phyloP scores from a whole-genome alignment of 768 basidiomycete genomes.

The Rhodotorula babjevae region DNA sequence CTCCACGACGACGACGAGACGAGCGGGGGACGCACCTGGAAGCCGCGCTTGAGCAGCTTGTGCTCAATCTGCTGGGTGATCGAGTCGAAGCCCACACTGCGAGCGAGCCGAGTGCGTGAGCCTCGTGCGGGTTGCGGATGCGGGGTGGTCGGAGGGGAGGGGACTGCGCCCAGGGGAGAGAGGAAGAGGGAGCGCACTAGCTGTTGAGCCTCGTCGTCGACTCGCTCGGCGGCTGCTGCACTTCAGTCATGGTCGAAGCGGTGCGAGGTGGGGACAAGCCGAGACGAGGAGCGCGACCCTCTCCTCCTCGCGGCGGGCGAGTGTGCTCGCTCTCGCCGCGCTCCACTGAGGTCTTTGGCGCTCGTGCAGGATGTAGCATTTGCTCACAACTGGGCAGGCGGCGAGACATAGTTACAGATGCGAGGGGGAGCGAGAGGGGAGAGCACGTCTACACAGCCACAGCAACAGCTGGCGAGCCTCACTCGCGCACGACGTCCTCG shows the following conservation, averaged over 20 bases:
- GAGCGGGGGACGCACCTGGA: slow-evolving; percentile 51
- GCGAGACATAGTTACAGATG: no score
- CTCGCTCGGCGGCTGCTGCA: slow-evolving; percentile 1
- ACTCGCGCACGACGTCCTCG: slow-evolving; percentile 76
- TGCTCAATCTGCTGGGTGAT: slow-evolving; percentile 95
- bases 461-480: background rate
- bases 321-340: no score
- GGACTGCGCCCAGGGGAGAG: background rate
- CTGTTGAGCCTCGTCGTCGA: slow-evolving; percentile 17
- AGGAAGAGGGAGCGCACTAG: slow-evolving; percentile 21
- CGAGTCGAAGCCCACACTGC: slow-evolving; percentile 84
- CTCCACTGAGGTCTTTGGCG: no score
- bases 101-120: background rate
- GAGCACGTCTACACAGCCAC: no score
- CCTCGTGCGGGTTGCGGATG: background rate
- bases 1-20: no score
- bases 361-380: no score
- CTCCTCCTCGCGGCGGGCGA: no score
- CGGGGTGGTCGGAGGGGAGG: background rate
- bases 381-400: no score
- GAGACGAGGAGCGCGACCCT: no score
- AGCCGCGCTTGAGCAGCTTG: slow-evolving; percentile 97
- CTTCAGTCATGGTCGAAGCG: slow-evolving; percentile 2
- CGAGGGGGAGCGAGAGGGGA: no score
- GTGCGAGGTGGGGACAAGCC: background rate